Evolutionary conservation across 2,329 filamentous ascomycete genomes (phyloP).

Genomic region (Aspergillus nomiae): DNA sequence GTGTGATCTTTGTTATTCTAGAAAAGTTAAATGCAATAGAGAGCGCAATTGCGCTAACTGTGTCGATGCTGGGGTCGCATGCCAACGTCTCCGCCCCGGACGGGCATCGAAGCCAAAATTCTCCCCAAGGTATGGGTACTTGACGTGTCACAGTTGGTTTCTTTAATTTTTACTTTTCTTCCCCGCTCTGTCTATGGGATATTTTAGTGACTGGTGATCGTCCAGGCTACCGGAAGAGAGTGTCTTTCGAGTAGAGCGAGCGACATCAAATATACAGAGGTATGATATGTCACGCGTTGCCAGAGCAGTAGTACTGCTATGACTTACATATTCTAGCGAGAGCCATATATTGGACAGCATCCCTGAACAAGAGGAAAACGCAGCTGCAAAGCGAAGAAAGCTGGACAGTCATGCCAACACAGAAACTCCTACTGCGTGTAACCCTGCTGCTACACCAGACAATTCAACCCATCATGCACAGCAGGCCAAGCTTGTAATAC

Average conservation of each 20-base stretch:
- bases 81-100: constrained; percentile 20
- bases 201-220: no score
- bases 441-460: constrained; percentile 3
- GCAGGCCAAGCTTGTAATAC: constrained; percentile 26
- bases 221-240: not conserved
- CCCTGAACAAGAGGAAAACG: not conserved
- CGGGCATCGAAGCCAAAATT: constrained; percentile 13
- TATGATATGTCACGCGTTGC: not conserved
- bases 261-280: not conserved
- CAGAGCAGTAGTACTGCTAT: not conserved
- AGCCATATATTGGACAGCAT: no score
- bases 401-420: not conserved
- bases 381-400: not conserved
- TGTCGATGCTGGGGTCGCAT: constrained; percentile 23
- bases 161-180: not conserved
- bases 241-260: not conserved
- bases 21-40: constrained; percentile 32
- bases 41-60: constrained; percentile 28
- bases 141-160: not conserved
- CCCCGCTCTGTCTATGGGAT: no score
- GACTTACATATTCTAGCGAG: not conserved
- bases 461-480: constrained; percentile 27
- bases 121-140: constrained; percentile 13
- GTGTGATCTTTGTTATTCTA: constrained; percentile 30
- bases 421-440: not conserved